A percentile compares a stretch with the other conserved stretches of the same genome.
These are phyloP conservation scores for Neurospora sp. DNA, from an alignment of 495 filamentous ascomycete genomes.

Conservation along the genomic window DNA sequence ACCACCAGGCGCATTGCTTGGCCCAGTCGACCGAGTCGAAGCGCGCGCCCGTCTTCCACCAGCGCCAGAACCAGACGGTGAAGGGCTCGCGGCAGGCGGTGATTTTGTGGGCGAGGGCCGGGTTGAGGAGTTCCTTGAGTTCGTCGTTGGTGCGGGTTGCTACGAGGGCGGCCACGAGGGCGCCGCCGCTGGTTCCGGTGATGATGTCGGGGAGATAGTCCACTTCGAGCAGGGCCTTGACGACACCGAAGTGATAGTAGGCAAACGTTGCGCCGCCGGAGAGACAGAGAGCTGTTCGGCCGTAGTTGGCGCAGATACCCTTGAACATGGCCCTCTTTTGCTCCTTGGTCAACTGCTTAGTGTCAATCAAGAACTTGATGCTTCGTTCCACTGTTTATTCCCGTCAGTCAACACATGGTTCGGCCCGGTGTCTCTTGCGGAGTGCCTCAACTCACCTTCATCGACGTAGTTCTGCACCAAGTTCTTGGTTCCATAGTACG, in stretches of 20 bases:
- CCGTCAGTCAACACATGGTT: conserved; percentile 14
- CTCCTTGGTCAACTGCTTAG: conserved; percentile 52
- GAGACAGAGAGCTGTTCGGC: conserved; percentile 83
- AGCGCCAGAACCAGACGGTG: conserved; percentile 67
- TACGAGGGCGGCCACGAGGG: conserved; percentile 78
- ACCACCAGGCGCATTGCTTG: conserved; percentile 75
- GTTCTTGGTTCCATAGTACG: conserved; percentile 92
- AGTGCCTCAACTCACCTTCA: conserved; percentile 44
- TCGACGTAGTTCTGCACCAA: conserved; percentile 83
- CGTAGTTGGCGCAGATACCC: conserved; percentile 81
- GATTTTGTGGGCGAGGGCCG: conserved; percentile 74
- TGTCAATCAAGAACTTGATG: conserved; percentile 56
- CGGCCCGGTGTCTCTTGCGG: background rate
- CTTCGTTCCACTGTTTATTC: conserved; percentile 42
- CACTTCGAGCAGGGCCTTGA: conserved; percentile 83
- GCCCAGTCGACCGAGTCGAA: conserved; percentile 96
- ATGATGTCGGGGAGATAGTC: conserved; percentile 83
- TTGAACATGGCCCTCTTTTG: conserved; percentile 81
- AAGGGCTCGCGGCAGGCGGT: conserved; percentile 73
- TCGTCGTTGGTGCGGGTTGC: conserved; percentile 89
- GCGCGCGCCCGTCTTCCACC: conserved; percentile 85
- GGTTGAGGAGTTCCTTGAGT: conserved; percentile 72
- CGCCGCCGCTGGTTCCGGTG: conserved; percentile 90
- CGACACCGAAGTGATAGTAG: conserved; percentile 93
- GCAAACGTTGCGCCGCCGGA: conserved; percentile 94